A percentile compares a stretch with the other conserved stretches of the same genome.
Conservation (phyloP, 129 eudicot species). For the Tanacetum coccineum region DNA sequence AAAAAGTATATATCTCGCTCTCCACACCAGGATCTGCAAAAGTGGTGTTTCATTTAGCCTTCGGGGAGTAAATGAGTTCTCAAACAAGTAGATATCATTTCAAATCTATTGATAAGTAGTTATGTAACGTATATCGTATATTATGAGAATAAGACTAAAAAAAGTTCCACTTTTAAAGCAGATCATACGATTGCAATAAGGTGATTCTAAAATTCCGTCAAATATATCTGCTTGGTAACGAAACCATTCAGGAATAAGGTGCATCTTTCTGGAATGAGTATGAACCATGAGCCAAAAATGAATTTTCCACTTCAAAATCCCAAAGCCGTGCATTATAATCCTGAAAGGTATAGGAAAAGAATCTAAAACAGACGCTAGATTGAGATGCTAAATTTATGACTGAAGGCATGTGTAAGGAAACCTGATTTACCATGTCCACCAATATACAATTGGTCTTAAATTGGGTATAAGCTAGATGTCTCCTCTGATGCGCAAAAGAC, state of each 20-base stretch:
- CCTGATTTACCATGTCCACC: conserved; percentile 23
- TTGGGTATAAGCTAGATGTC: conserved; percentile 7
- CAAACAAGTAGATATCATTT: no score
- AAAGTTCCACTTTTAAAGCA: no score
- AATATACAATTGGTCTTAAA: conserved; percentile 22
- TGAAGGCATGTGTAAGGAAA: neutral
- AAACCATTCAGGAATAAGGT: conserved; percentile 22
- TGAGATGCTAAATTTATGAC: neutral
- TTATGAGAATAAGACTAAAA: no score
- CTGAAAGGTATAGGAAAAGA: conserved; percentile 10
- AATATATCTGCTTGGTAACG: neutral
- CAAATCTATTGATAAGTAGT: no score
- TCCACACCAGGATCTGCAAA: conserved; percentile 23
- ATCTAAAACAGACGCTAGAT: neutral
- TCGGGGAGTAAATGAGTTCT: no score
- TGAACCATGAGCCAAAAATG: neutral
- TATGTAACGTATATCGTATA: no score
- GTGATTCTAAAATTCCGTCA: no score
- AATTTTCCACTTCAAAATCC: conserved; percentile 18
- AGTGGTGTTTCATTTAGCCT: no score
- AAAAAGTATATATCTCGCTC: conserved; percentile 36
- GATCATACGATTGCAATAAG: no score
- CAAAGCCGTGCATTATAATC: conserved; percentile 25
- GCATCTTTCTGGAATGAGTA: conserved; percentile 12
- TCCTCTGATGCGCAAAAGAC: conserved; percentile 22